Evolutionary conservation across 2,329 filamentous ascomycete genomes (phyloP).

Genomic region (Thermothelomyces thermophilus): DNA sequence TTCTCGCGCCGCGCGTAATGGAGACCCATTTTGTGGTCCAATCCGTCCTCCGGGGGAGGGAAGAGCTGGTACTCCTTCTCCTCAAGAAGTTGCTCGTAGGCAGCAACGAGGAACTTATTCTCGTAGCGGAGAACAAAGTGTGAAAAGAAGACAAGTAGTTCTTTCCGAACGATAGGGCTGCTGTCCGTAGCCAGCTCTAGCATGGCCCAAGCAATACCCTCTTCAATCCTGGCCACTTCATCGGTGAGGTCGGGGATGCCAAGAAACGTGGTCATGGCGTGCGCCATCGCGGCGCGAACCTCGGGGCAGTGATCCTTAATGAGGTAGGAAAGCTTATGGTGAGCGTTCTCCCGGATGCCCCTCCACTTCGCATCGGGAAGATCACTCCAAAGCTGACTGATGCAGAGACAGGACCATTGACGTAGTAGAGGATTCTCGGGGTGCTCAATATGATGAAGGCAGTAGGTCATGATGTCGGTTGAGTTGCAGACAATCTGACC

Average conservation of each 20-base stretch:
- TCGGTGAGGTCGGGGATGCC: constrained; percentile 90
- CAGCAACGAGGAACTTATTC: constrained; percentile 84
- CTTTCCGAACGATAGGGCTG: constrained; percentile 87
- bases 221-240: constrained; percentile 84
- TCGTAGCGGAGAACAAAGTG: constrained; percentile 86
- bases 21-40: constrained; percentile 55
- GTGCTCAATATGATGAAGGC: constrained; percentile 75
- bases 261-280: constrained; percentile 88
- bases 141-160: constrained; percentile 88
- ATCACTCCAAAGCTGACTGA: constrained; percentile 91
- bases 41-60: constrained; percentile 48
- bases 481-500: constrained; percentile 89
- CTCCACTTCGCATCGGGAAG: constrained; percentile 92
- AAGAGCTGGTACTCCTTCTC: constrained; percentile 64
- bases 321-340: constrained; percentile 70
- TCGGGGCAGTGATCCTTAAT: constrained; percentile 84
- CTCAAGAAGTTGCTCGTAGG: constrained; percentile 83
- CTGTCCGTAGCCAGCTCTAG: constrained; percentile 91
- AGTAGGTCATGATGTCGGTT: constrained; percentile 83
- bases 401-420: constrained; percentile 92
- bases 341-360: constrained; percentile 83
- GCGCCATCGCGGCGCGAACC: constrained; percentile 86
- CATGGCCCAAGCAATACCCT: constrained; percentile 81
- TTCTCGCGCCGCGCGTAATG: constrained; percentile 54
- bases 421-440: constrained; percentile 80